Base-by-base conservation (phyloP, 2,329 filamentous ascomycete species). In the Xylaria sp. region DNA sequence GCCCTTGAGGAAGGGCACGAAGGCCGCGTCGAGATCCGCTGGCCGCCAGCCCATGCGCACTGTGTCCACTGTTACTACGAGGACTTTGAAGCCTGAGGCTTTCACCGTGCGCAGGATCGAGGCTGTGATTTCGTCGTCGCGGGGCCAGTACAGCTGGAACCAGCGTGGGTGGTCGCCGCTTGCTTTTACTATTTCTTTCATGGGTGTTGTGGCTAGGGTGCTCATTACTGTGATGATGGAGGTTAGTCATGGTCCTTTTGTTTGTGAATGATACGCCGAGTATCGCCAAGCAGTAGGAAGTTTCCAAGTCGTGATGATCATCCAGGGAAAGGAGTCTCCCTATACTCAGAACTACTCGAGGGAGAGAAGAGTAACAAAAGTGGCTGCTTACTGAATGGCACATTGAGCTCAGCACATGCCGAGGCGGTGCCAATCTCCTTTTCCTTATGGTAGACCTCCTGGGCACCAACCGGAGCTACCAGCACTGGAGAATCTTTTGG, bases 91-190 rank as follows among this genome's bases (percentile, higher is more conserved):
- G 0, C 91, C 91, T 39, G 82, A 85, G 0, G 80, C 82, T 75
- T 88, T 88, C 0, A 91, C 92, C 0, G 91, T 85, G 1, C 79
- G 76, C 4, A 94, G 83, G 18, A 94, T 80, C 1, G 88, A 91
- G 0, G 85, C 81, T 0, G 91, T 93, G 64, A 93, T 82, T 2
- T 90, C 87, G 62, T 93, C 86, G 64, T 88, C 86, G 23, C 84
- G 80, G 0, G 91, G 91, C 90, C 91, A 93, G 81, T 94, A 94
- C 0, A 94, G 85, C 76, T 94, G 92, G 77, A 86, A 94, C 90
- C 90, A 94, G 12, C 90, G 82, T 39, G 85, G 82, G 0, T 88
- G 87, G 5, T 86, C 80, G 0, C 86, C 86, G 60, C 85, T 88
- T 0, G 88, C 88, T 8, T 82, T 75, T 0, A 89, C 90, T 0